Evolutionary conservation across 768 basidiomycete genomes (phyloP), one percentile per base, ranked within the genome.

Genomic region (Calocybe indica): DNA sequence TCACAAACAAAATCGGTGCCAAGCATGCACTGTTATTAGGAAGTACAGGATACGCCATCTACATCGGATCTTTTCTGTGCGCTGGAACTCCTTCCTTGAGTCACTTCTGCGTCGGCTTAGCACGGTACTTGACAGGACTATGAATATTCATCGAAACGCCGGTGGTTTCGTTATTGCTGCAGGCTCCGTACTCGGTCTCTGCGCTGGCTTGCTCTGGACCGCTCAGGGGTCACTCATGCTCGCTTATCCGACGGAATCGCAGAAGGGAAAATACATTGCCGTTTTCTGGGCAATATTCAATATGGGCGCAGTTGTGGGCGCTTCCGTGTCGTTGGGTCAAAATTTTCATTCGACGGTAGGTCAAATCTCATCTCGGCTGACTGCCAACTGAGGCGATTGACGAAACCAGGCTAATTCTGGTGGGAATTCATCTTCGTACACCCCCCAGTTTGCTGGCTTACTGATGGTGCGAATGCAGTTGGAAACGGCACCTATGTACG

Each of bases 281-380:
- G 78, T 88, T 40, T 92, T 91, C 67, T 92, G 89, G 89, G 67
- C 76, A 38, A 85, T 91, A 51, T 92, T 92, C 70, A 90, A 91
- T 55, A 51, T 89, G 14, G 88, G 88, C 29, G 82, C 82, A 40
- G 85, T 92, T 40, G 80, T 92, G 40, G 88, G 89, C 30, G 78
- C 86, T 5, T 70, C 83, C 7, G 85, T 91, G 31, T 80, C 88
- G 10, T 69, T 91, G 34, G 90, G 79, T 1, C 69, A 78, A 55
- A 90, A 89, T 58, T 82, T 79, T 56, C 60, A 84, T 41, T 83
- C 81, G 15, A 68, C 61, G 58, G 85, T 83, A 53, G 30, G 74
- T 65, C 12, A 13, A 40, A 47, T 46, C 13, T 41, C 46, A 45
- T 12, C 39, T n/a, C n/a, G 36, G 14, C 15, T 34, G 68, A 63